Base-by-base conservation (phyloP, 164 flowering plant species). In the Piper betle region DNA sequence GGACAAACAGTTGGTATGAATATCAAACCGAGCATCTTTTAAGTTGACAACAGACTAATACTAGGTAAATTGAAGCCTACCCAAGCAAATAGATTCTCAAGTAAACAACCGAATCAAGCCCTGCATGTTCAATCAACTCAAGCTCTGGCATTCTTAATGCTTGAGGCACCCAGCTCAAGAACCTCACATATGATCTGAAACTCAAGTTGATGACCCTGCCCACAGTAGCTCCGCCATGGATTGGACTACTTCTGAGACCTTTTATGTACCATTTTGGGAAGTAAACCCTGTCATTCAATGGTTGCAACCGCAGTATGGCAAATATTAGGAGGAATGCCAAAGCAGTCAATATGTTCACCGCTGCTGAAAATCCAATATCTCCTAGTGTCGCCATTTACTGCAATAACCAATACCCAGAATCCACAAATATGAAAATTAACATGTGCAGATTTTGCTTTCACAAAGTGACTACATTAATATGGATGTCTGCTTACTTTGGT, bases 251-350 rank as follows among this genome's bases (percentile, higher is more conserved):
- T 63, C 96, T 79, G 57, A 88, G 66, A 43, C 92, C 86, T 67
- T 78, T 86, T 3, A 85, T 71, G 66, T 88, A 88, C 96, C 96
- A 88, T 74, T 85, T 88, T 15, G 96, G 92, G 56, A 88, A 88
- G 75, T 88, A 88, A 20, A 88, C 86, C 67, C 92, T 80, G 63
- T 88, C 96, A 64, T 88, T 88, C 54, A 82, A 60, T 5, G 96
- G 96, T 64, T 88, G 96, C 41, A 88, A 66, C 39, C 92, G 71
- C 40, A 85, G 77, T n/a, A 88, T 54, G 18, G 92, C 96, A 81
- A 88, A 88, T 62, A 82, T 83, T 54, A 86, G 11, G 17, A 88
- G 69, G 74, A 88, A 85, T 7, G 78, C 83, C 66, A 84, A 65
- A 63, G 92, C 96, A 66, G 50, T 77, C 7, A 88, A 76, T 43